Evolutionary conservation across 192 early-diverging fungal species (phyloP), one percentile per base, ranked within the genome.

Genomic region (Podila horticola): DNA sequence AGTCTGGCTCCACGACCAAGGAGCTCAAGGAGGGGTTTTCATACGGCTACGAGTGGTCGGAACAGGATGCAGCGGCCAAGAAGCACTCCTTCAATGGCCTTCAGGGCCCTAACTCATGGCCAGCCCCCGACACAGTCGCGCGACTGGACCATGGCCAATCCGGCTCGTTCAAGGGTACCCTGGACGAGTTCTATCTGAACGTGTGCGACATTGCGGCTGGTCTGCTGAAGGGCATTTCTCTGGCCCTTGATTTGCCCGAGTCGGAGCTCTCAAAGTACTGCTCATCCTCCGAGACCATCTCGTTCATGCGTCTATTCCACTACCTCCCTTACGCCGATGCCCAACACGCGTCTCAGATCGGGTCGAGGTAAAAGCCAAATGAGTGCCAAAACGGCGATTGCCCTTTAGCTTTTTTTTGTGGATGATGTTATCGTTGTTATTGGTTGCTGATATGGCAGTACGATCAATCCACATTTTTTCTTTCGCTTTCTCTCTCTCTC

Each of bases 21-120:
- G 90, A 92, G 74, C 73, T 87, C 24, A 92, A 92, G 74, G 87
- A 90, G 69, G 90, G 85, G 0, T 91, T 92, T 58, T 82, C 76
- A 13, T 91, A 90, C 67, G 90, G 90, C 1, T 86, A 84, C 34
- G 77, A 83, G 6, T 85, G 86, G 84, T 45, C 62, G 15, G 71
- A 65, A 29, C 58, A 45, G 10, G 41, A 48, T 52, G 58, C 55
- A 17, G 71, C 69, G 62, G 20, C 51, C 8, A 60, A 70, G 30
- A 45, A n/a, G 8, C 41, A 36, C 24, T 33, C 82, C 13, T 31
- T 71, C 22, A 91, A 90, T 65, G 71, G 71, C 11, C 74, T 92
- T 29, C 79, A 87, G 34, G 90, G 89, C 9, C 74, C 74, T 7
- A 92, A 92, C 61, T 60, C 81, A 29, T 92, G 88, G 86, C 77